phyloP scores from a whole-genome alignment of 2,329 filamentous ascomycete genomes.

The Zopfia rhizophila region DNA sequence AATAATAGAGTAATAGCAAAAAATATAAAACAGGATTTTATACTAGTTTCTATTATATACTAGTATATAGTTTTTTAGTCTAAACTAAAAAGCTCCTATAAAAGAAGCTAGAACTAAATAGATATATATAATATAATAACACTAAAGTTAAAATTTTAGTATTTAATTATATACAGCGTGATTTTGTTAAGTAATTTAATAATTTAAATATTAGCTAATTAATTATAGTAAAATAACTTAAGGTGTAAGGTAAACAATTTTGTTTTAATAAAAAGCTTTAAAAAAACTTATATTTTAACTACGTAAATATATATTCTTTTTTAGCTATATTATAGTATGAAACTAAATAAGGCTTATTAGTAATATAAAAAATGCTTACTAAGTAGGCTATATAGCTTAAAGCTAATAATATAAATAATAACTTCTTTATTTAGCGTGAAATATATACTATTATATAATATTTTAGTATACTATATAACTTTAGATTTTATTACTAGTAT shows the following conservation, averaged over 20 bases:
- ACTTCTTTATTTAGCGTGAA: slow-evolving; percentile 38
- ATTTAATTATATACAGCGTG: slow-evolving; percentile 34
- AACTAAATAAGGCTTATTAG: slow-evolving; percentile 18
- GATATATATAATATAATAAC: slow-evolving; percentile 16
- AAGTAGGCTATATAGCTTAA: no score
- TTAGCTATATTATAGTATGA: slow-evolving; percentile 3
- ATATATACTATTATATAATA: slow-evolving; percentile 47
- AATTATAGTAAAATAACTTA: slow-evolving; percentile 42
- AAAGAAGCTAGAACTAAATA: slow-evolving; percentile 20
- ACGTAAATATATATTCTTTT: slow-evolving; percentile 30
- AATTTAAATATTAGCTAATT: slow-evolving; percentile 39
- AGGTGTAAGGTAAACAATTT: slow-evolving; percentile 34
- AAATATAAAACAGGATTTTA: slow-evolving; percentile 37
- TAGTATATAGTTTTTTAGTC: slow-evolving; percentile 13
- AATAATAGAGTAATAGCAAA: slow-evolving; percentile 35
- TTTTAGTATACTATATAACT: slow-evolving; percentile 36
- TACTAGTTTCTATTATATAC: slow-evolving; percentile 28
- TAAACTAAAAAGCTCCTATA: slow-evolving; percentile 21
- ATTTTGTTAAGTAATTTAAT: slow-evolving; percentile 41
- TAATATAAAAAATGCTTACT: slow-evolving; percentile 36
- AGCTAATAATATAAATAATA: no score
- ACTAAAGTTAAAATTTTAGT: slow-evolving; percentile 33
- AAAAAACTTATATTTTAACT: slow-evolving; percentile 43
- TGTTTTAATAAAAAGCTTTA: slow-evolving; percentile 41
- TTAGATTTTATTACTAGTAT: slow-evolving; percentile 45